Evolutionary conservation across 371 early-diverging fungal species (phyloP).

Genomic region (Zancudomyces culisetae): DNA sequence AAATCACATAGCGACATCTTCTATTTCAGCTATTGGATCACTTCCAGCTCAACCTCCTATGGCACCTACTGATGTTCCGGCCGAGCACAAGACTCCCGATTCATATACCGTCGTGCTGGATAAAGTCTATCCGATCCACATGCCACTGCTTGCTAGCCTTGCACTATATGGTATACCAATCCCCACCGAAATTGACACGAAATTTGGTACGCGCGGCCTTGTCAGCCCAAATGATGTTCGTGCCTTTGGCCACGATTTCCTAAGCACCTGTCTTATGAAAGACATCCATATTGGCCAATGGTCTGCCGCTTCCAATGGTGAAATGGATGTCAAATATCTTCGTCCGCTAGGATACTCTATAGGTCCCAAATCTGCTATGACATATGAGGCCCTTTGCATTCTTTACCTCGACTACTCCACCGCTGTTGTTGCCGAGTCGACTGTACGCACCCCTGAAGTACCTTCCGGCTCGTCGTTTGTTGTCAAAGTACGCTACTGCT

Average conservation of each 20-base stretch:
- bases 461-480: slow-evolving; percentile 65
- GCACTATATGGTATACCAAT: slow-evolving; percentile 14
- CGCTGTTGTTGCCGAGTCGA: slow-evolving; percentile 34
- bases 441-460: slow-evolving; percentile 61
- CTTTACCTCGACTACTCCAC: slow-evolving; percentile 32
- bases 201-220: slow-evolving; percentile 7
- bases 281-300: slow-evolving; percentile 21
- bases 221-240: slow-evolving; percentile 12
- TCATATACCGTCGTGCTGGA: slow-evolving; percentile 11
- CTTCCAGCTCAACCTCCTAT: too few relatives aligned
- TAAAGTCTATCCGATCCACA: slow-evolving; percentile 14
- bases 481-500: slow-evolving; percentile 54
- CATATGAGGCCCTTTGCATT: slow-evolving; percentile 38
- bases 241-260: neutral
- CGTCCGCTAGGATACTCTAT: slow-evolving; percentile 22
- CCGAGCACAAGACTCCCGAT: neutral
- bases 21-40: too few relatives aligned
- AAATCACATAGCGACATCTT: too few relatives aligned
- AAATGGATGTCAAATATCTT: slow-evolving; percentile 17
- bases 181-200: slow-evolving; percentile 7
- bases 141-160: slow-evolving; percentile 18
- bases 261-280: neutral
- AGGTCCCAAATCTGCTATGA: slow-evolving; percentile 55
- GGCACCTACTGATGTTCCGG: neutral
- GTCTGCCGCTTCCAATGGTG: slow-evolving; percentile 13